Conservation (phyloP, 1,284 basidiomycete species). For the Coniophora puteana region DNA sequence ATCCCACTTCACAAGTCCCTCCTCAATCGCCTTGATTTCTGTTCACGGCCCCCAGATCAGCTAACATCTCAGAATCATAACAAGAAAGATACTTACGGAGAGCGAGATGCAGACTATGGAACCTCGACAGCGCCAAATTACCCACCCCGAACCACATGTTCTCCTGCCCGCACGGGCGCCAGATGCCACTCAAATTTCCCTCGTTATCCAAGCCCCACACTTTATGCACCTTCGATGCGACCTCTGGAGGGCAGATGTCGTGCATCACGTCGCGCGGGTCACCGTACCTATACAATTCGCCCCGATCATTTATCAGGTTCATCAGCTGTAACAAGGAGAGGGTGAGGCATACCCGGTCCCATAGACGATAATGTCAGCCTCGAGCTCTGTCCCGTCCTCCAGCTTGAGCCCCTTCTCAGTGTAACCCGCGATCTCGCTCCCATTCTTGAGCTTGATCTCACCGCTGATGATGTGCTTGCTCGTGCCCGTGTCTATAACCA, state of each 20-base stretch:
- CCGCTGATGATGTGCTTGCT: slow-evolving; percentile 46
- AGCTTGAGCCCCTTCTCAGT: slow-evolving; percentile 39
- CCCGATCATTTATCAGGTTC: background rate
- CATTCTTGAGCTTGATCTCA: slow-evolving; percentile 48
- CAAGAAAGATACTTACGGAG: slow-evolving; percentile 41
- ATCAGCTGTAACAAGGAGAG: slow-evolving; percentile 4
- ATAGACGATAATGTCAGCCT: slow-evolving; percentile 49
- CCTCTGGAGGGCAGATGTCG: slow-evolving; percentile 44
- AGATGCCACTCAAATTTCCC: slow-evolving; percentile 51
- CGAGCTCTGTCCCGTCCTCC: slow-evolving; percentile 41
- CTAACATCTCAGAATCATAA: background rate
- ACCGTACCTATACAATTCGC: slow-evolving; percentile 30
- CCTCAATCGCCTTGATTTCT: slow-evolving; percentile 50
- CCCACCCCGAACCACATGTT: slow-evolving; percentile 59
- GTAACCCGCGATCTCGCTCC: slow-evolving; percentile 36
- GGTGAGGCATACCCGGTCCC: slow-evolving; percentile 42
- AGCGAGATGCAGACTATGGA: slow-evolving; percentile 56
- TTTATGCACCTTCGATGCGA: slow-evolving; percentile 40
- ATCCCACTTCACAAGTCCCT: slow-evolving; percentile 4
- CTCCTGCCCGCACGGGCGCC: slow-evolving; percentile 46
- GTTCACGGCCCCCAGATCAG: slow-evolving; percentile 4
- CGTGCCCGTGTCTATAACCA: too few relatives aligned
- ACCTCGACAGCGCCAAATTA: slow-evolving; percentile 51
- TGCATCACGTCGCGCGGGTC: slow-evolving; percentile 36
- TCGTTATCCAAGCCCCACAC: slow-evolving; percentile 59